phyloP scores from a whole-genome alignment of 2,329 filamentous ascomycete genomes.

The Neobulgaria alba region DNA sequence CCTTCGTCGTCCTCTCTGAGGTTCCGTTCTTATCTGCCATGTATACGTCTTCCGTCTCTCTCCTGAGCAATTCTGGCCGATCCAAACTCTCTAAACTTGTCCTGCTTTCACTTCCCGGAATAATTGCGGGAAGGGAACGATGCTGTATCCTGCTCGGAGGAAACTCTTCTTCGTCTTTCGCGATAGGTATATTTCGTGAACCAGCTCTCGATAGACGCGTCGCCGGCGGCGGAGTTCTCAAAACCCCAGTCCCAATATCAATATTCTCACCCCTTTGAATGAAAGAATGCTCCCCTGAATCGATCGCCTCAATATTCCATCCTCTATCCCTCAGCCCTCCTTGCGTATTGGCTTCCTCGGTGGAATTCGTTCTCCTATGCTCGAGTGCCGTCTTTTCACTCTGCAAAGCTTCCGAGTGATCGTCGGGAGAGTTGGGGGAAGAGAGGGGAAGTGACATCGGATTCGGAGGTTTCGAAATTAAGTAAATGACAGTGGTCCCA shows the following conservation, averaged over 20 bases:
- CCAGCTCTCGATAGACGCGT: slow-evolving; percentile 6
- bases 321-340: slow-evolving; percentile 15
- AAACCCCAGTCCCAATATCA: slow-evolving; percentile 5
- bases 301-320: slow-evolving; percentile 19
- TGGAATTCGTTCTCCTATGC: slow-evolving; percentile 8
- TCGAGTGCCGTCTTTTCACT: background rate
- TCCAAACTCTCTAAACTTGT: too few relatives aligned
- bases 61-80: background rate
- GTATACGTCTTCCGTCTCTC: background rate
- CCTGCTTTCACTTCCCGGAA: too few relatives aligned
- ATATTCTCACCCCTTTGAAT: slow-evolving; percentile 4
- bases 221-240: slow-evolving; percentile 7
- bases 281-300: slow-evolving; percentile 5
- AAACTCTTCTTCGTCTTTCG: slow-evolving; percentile 11
- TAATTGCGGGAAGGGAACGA: slow-evolving; percentile 19
- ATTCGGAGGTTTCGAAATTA: background rate
- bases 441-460: too few relatives aligned
- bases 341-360: slow-evolving; percentile 6
- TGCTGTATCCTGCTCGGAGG: slow-evolving; percentile 13
- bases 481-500: background rate
- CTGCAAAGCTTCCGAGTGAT: slow-evolving; percentile 1
- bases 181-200: slow-evolving; percentile 8
- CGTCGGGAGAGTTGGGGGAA: background rate
- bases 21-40: too few relatives aligned
- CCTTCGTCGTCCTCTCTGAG: slow-evolving; percentile 18